Base-by-base conservation (phyloP, 2,329 filamentous ascomycete species). In the Alternaria sp. region DNA sequence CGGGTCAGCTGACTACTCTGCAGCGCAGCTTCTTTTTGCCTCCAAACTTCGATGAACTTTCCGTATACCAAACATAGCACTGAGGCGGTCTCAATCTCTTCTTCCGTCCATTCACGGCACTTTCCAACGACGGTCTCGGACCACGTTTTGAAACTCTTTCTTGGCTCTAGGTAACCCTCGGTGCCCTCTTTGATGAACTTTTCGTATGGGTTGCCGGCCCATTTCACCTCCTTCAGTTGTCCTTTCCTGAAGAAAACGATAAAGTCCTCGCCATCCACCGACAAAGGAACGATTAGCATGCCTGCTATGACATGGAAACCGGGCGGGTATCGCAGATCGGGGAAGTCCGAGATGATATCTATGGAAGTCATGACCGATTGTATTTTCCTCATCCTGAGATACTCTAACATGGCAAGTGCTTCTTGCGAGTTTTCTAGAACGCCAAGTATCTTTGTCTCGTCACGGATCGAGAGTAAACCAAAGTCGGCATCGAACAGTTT, bases 31-130 rank as follows among this genome's bases (percentile, higher is more conserved):
- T 97, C 94, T 69, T 97, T 97, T 75, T 97, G 92, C 60, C 93
- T 86, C 94, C 94, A 97, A 2, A 97, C 93, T 73, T 96, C 92
- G 71, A 97, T 97, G 76, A 97, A 97, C 77, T 88, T 90, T 76
- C 92, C 92, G 66, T 97, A 97, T 1, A 97, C 92, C 9, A 97
- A 82, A 73, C 93, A 97, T 3, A 97, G 83, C 0, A 97, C 92
- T 1, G 93, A 92, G 0, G 94, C 93, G 0, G 93, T 97, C 79
- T 97, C 94, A 3, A 96, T 86, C 75, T 97, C 92, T 66, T 96
- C 92, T 74, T 96, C 93, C 0, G 89, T 90, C 94, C 94, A 97
- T 70, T 97, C 93, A 21, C 92, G 88, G 70, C 92, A 94, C 79
- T 92, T 94, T 6, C 92, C 93, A 11, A 94, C 79, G 0, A 97